These are phyloP conservation scores for Ogataea trehaloabstinens DNA, from an alignment of 805 yeast genomes.

Conservation along the genomic window DNA sequence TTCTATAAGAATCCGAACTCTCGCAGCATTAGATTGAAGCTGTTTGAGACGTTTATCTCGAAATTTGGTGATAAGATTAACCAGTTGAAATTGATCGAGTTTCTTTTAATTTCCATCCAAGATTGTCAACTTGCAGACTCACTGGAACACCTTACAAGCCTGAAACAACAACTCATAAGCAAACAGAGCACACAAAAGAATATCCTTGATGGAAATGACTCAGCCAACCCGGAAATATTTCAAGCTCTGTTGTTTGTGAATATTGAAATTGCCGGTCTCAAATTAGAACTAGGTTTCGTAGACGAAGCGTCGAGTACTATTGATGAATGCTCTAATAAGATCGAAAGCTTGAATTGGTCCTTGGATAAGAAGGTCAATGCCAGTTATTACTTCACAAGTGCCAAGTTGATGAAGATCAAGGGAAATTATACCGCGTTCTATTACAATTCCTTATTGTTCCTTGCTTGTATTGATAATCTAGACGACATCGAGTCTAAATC, in stretches of 20 bases:
- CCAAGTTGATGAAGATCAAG: slow-evolving; percentile 70
- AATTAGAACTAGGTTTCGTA: slow-evolving; percentile 50
- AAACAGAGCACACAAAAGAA: slow-evolving; percentile 34
- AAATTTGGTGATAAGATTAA: slow-evolving; percentile 70
- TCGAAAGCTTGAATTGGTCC: slow-evolving; percentile 53
- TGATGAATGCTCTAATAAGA: slow-evolving; percentile 54
- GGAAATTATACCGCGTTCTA: slow-evolving; percentile 82
- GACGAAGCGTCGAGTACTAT: slow-evolving; percentile 66
- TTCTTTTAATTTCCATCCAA: slow-evolving; percentile 54
- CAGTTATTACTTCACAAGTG: slow-evolving; percentile 76
- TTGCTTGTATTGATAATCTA: slow-evolving; percentile 65
- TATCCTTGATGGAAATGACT: slow-evolving; percentile 29
- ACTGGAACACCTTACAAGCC: slow-evolving; percentile 44
- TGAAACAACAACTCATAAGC: slow-evolving; percentile 41
- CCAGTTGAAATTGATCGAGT: slow-evolving; percentile 74
- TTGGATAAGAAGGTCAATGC: slow-evolving; percentile 69
- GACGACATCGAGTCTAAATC: slow-evolving; percentile 39
- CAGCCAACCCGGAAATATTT: slow-evolving; percentile 31
- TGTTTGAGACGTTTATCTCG: slow-evolving; percentile 69
- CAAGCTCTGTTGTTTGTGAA: slow-evolving; percentile 59
- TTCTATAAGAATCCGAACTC: slow-evolving; percentile 59
- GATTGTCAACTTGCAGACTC: slow-evolving; percentile 46
- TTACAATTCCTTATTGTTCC: slow-evolving; percentile 73
- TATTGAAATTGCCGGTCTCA: slow-evolving; percentile 72
- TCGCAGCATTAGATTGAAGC: slow-evolving; percentile 53